Evolutionary conservation across 2,329 filamentous ascomycete genomes (phyloP).

Genomic region (Ampelomyces quisqualis): DNA sequence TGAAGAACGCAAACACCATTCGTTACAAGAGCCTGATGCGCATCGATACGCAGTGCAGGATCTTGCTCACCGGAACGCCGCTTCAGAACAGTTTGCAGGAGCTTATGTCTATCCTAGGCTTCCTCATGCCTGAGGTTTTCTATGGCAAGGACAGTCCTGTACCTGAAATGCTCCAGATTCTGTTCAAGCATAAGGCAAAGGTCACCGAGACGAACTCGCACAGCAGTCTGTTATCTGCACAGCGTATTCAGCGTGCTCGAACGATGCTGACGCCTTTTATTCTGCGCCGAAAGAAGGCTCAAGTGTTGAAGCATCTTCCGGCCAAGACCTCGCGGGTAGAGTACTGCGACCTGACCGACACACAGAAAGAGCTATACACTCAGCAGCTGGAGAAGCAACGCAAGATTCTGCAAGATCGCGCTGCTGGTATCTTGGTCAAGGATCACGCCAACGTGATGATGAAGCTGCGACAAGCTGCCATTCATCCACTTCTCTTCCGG

Average conservation of each 20-base stretch:
- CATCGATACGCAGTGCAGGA: slow-evolving; percentile 77
- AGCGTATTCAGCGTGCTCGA: slow-evolving; percentile 81
- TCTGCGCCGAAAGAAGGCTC: slow-evolving; percentile 86
- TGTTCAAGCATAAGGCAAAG: slow-evolving; percentile 91
- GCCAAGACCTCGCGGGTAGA: slow-evolving; percentile 75
- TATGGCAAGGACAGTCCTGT: slow-evolving; percentile 58
- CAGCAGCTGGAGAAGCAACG: slow-evolving; percentile 64
- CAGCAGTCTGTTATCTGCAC: slow-evolving; percentile 79
- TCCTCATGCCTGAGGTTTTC: slow-evolving; percentile 88
- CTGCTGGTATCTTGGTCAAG: slow-evolving; percentile 56
- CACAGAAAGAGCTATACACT: slow-evolving; percentile 73
- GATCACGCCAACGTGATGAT: slow-evolving; percentile 66
- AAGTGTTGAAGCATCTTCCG: slow-evolving; percentile 81
- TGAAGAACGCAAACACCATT: slow-evolving; percentile 85
- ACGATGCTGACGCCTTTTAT: slow-evolving; percentile 96
- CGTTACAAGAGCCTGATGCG: slow-evolving; percentile 76
- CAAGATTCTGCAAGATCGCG: slow-evolving; percentile 61
- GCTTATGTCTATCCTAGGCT: slow-evolving; percentile 85
- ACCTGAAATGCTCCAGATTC: slow-evolving; percentile 75
- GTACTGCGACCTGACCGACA: slow-evolving; percentile 74
- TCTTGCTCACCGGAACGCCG: slow-evolving; percentile 87
- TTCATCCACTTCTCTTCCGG: slow-evolving; percentile 86
- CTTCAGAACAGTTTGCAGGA: slow-evolving; percentile 94
- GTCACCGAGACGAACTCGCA: slow-evolving; percentile 70
- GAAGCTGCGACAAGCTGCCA: slow-evolving; percentile 86